These are phyloP conservation scores for Cyclotella sp. DNA, from an alignment of 108 stramenopile genomes.

Conservation along the genomic window DNA sequence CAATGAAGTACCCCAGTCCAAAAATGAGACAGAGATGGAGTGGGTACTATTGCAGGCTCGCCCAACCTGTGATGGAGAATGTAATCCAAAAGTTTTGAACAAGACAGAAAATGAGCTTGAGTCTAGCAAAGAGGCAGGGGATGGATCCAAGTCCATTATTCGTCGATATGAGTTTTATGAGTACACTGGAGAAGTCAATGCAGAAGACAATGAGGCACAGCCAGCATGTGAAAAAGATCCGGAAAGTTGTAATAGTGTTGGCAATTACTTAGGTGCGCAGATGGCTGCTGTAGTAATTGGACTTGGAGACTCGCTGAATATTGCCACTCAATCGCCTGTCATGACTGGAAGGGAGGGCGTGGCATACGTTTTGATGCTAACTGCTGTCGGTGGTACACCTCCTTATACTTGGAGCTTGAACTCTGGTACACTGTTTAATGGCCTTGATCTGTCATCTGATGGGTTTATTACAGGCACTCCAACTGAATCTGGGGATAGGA, in stretches of 20 bases:
- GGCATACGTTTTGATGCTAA: slow-evolving; percentile 18
- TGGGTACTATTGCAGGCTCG: slow-evolving; percentile 7
- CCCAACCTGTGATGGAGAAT: slow-evolving; percentile 12
- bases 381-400: slow-evolving; percentile 8
- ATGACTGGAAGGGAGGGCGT: slow-evolving; percentile 2
- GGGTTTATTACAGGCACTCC: slow-evolving; percentile 9
- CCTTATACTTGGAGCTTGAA: slow-evolving; percentile 14
- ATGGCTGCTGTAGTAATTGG: slow-evolving; percentile 12
- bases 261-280: slow-evolving; percentile 16
- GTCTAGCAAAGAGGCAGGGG: background rate
- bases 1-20: background rate
- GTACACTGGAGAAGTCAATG: background rate
- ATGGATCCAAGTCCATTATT: background rate
- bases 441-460: slow-evolving; percentile 1
- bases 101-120: slow-evolving; percentile 1
- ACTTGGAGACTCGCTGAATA: background rate
- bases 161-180: slow-evolving; percentile 8
- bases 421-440: background rate
- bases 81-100: background rate
- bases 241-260: slow-evolving; percentile 7
- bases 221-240: slow-evolving; percentile 6
- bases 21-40: slow-evolving; percentile 7
- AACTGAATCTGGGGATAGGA: background rate
- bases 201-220: slow-evolving; percentile 15
- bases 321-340: slow-evolving; percentile 17